Conservation (phyloP, 148 eudicot species). For the Chenopodium formosanum region DNA sequence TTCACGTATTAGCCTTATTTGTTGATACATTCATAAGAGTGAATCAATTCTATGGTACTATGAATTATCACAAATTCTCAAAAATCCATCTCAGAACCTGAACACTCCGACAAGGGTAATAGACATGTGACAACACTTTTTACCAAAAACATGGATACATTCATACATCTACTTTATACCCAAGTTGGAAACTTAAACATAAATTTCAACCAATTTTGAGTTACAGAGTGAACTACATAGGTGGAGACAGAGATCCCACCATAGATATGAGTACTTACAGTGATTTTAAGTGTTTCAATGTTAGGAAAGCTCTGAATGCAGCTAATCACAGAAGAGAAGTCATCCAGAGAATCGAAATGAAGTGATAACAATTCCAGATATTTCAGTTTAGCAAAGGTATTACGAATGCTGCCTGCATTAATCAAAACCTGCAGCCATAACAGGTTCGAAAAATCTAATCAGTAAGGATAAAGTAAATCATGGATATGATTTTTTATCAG, state of each 20-base stretch:
- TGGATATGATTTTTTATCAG: background rate
- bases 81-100: background rate
- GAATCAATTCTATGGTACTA: background rate
- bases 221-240: background rate
- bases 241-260: background rate
- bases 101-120: background rate
- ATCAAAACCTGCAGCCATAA: constrained; percentile 24
- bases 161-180: background rate
- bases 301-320: constrained; percentile 23
- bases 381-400: constrained; percentile 8
- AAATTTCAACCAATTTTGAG: background rate
- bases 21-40: background rate
- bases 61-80: background rate
- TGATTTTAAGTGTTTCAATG: constrained; percentile 23
- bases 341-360: constrained; percentile 6
- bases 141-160: background rate
- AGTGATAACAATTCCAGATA: constrained; percentile 17
- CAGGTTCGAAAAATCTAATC: background rate
- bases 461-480: background rate
- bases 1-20: background rate
- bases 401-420: constrained; percentile 5
- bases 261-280: constrained; percentile 17
- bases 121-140: background rate
- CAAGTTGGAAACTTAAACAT: background rate
- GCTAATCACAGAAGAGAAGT: constrained; percentile 9